Conservation (phyloP, 805 yeast species). For the Zygosaccharomyces bisporus region DNA sequence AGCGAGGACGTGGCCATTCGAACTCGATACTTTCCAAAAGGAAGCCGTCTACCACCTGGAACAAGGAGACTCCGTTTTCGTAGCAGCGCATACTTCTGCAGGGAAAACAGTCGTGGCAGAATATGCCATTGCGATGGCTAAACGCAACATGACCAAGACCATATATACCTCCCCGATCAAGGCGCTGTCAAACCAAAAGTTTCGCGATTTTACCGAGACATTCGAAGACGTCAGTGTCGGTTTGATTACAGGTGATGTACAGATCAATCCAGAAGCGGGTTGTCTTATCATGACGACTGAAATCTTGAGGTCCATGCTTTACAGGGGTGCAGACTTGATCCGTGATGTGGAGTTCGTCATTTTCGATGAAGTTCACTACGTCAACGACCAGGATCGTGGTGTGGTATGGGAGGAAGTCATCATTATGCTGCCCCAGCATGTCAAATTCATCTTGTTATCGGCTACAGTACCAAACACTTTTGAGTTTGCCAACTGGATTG, state of each 20-base stretch:
- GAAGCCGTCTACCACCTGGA: slow-evolving; percentile 96
- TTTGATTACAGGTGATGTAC: slow-evolving; percentile 95
- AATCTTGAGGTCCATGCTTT: slow-evolving; percentile 89
- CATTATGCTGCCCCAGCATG: slow-evolving; percentile 95
- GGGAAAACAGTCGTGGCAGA: slow-evolving; percentile 99
- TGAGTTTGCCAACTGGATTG: slow-evolving; percentile 98
- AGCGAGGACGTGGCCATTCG: slow-evolving; percentile 94
- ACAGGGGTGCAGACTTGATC: slow-evolving; percentile 92
- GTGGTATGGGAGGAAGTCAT: slow-evolving; percentile 99
- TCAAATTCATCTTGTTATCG: slow-evolving; percentile 81
- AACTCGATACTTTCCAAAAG: slow-evolving; percentile 90
- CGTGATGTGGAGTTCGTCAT: slow-evolving; percentile 97
- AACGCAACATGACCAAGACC: slow-evolving; percentile 92
- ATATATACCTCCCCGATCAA: slow-evolving; percentile 95
- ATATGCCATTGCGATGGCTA: slow-evolving; percentile 96
- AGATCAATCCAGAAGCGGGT: slow-evolving; percentile 92
- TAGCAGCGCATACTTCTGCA: slow-evolving; percentile 98
- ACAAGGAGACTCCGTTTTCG: slow-evolving; percentile 97
- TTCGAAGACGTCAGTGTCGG: slow-evolving; percentile 87
- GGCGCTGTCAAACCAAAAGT: slow-evolving; percentile 85
- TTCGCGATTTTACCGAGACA: slow-evolving; percentile 77
- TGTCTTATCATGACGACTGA: slow-evolving; percentile 98
- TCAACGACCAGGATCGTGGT: slow-evolving; percentile 94
- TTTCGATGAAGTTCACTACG: slow-evolving; percentile 97
- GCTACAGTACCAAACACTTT: slow-evolving; percentile 99